Base-by-base conservation (phyloP, 257 asterid genomes). In the Solanum appendiculatum region DNA sequence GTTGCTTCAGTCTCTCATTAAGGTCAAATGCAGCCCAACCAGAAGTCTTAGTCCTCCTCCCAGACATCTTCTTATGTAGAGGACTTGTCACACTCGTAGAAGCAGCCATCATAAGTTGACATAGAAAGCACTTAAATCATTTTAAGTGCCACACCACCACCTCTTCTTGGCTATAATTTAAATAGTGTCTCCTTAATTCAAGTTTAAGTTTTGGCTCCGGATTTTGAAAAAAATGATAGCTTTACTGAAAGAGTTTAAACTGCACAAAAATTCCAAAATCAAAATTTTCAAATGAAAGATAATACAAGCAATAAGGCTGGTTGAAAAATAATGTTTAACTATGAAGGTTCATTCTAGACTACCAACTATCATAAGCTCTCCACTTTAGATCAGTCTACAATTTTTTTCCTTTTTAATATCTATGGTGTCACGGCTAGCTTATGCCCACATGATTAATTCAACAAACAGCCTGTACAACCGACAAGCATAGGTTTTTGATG, bases 1-100 rank as follows among this genome's bases (percentile, higher is more conserved):
- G 88, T 80, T 85, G 91, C 87, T 90, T 92, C 87, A 89, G 90
- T 44, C 90, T 91, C 83, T 94, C 95, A 87, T 93, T 88, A 51
- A 90, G 95, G 90, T 94, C 98, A 91, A 97, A 97, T 66, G 93
- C 96, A 64, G 93, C 93, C 99, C 98, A 97, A 85, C 99, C 99
- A 14, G 94, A 90, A n/a, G 90, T 88, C 68, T 90, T 91, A 87
- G 88, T 91, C 91, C 90, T 92, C 87, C 88, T 86, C 91, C 74
- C 85, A 37, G 90, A 89, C 86, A 68, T 92, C 83, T 88, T 88
- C 58, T 60, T 88, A 39, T 66, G 86, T 82, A 33, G 51, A 87
- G 89, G 73, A 37, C 86, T 75, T 39, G 66, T 86, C 84, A 89
- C 92, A 85, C 92, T 89, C 9, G 89, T 72, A 86, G 89, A 87